These are phyloP conservation scores for Styphnolobium japonicum DNA, from an alignment of 306 rosid genomes.

Conservation along the genomic window DNA sequence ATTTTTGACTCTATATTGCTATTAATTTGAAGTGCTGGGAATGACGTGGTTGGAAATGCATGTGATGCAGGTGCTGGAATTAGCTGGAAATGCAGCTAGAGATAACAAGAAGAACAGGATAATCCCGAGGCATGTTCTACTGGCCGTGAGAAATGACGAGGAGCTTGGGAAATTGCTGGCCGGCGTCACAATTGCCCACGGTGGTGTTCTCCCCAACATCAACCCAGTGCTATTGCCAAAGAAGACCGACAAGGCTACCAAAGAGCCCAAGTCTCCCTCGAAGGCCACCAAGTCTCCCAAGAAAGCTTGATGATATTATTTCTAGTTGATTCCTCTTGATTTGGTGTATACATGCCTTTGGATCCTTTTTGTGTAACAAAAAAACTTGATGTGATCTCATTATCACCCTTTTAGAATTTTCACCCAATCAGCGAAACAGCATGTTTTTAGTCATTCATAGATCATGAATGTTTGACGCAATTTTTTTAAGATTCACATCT, in stretches of 20 bases:
- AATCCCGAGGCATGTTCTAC: slow-evolving; percentile 65
- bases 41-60: not conserved
- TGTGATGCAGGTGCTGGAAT: slow-evolving; percentile 68
- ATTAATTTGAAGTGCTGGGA: no score
- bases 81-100: slow-evolving; percentile 93
- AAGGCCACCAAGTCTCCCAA: slow-evolving; percentile 71
- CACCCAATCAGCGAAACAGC: not conserved
- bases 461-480: not conserved
- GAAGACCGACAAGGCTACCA: slow-evolving; percentile 42
- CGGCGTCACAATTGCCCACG: slow-evolving; percentile 83
- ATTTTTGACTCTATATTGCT: no score
- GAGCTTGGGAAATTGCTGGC: slow-evolving; percentile 82
- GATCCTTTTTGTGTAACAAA: not conserved
- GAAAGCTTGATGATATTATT: slow-evolving; percentile 41
- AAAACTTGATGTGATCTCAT: not conserved
- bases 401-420: not conserved
- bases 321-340: not conserved
- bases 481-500: no score
- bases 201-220: slow-evolving; percentile 86
- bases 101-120: slow-evolving; percentile 86
- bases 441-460: not conserved
- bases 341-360: slow-evolving; percentile 36
- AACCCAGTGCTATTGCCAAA: slow-evolving; percentile 78
- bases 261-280: slow-evolving; percentile 69
- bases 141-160: slow-evolving; percentile 84